These are phyloP conservation scores for Aeschynomene evenia DNA, from an alignment of 306 rosid genomes.

Conservation along the genomic window DNA sequence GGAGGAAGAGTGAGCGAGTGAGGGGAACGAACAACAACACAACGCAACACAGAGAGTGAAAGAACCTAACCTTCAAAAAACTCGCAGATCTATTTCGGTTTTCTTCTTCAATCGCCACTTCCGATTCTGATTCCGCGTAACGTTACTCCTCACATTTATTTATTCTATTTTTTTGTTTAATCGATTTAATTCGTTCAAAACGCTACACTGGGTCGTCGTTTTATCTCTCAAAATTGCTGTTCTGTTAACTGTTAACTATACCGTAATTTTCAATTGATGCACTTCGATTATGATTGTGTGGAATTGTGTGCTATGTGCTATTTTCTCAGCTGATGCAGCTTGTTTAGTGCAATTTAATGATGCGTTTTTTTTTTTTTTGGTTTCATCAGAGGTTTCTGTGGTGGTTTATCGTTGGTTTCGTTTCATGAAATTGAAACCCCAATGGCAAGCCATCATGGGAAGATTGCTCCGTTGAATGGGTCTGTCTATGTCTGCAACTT, in stretches of 20 bases:
- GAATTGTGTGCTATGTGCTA: neutral
- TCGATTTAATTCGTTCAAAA: neutral
- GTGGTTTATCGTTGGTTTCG: constrained; percentile 31
- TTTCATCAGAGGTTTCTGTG: constrained; percentile 35
- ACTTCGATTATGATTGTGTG: neutral
- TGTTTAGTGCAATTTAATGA: neutral
- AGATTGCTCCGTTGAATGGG: constrained; percentile 73
- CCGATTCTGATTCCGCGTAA: neutral
- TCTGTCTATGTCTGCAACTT: constrained; percentile 90
- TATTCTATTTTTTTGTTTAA: neutral
- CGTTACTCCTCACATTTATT: neutral
- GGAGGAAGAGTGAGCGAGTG: neutral
- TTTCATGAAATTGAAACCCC: constrained; percentile 64
- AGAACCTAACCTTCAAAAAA: neutral
- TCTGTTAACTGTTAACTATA: too few species aligned
- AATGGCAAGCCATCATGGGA: constrained; percentile 81
- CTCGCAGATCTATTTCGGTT: neutral
- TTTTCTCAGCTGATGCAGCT: neutral
- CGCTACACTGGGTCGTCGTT: neutral
- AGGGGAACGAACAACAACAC: neutral
- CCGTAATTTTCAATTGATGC: neutral
- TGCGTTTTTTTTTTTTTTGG: neutral
- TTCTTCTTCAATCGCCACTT: neutral
- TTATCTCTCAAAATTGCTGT: neutral
- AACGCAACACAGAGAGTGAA: too few species aligned